phyloP scores from a whole-genome alignment of 257 asterid genomes.

The Solanum verrucosum region DNA sequence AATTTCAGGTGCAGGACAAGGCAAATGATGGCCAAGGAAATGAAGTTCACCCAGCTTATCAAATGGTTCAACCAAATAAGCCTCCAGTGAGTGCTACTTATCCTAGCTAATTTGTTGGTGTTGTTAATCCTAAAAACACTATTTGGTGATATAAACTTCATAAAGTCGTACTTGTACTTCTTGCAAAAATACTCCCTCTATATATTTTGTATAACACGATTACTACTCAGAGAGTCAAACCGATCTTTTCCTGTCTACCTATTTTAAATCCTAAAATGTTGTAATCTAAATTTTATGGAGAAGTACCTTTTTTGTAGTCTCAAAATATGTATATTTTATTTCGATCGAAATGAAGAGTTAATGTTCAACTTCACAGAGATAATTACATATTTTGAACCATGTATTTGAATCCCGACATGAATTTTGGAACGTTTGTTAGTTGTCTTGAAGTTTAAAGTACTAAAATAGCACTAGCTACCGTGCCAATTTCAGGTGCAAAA shows the following conservation, averaged over 20 bases:
- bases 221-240: neutral
- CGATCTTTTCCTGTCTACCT: neutral
- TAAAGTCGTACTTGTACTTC: neutral
- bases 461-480: neutral
- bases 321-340: neutral
- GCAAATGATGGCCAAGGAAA: neutral
- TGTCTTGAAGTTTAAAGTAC: neutral
- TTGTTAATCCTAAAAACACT: neutral
- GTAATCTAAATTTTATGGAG: neutral
- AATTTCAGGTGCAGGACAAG: neutral
- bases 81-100: constrained; percentile 1
- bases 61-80: neutral
- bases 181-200: neutral
- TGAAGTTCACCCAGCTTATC: constrained; percentile 6
- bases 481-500: neutral
- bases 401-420: neutral
- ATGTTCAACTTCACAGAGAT: neutral
- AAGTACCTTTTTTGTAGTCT: neutral
- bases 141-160: neutral
- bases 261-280: neutral
- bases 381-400: neutral
- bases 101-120: neutral
- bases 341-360: neutral
- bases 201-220: neutral
- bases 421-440: neutral